Conservation (phyloP, 208 protist genomes). For the Acanthamoeba culbertsoni region DNA sequence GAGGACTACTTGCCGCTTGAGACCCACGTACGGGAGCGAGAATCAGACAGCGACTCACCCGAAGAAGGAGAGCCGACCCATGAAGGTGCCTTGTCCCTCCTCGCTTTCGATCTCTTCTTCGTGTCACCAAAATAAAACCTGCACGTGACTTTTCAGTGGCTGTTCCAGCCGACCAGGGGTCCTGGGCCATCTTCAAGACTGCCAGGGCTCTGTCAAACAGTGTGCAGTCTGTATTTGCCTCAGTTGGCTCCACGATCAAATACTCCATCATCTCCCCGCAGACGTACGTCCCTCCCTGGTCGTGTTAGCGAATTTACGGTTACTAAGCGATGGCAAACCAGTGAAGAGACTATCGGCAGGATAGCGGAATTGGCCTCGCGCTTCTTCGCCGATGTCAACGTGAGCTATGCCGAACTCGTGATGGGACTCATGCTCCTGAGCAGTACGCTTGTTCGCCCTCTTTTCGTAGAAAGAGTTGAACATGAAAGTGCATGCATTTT, state of each 20-base stretch:
- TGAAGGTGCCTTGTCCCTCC: no score
- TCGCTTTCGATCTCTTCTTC: no score
- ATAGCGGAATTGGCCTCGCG: not conserved
- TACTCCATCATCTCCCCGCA: slow-evolving; percentile 33
- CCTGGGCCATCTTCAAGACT: not conserved
- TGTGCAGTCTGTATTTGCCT: not conserved
- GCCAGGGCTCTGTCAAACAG: not conserved
- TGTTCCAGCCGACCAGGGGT: no score
- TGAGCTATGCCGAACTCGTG: slow-evolving; percentile 36
- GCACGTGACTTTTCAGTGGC: no score
- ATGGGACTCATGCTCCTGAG: slow-evolving; percentile 39
- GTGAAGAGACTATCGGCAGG: slow-evolving; percentile 13
- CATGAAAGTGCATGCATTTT: no score
- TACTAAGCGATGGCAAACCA: no score
- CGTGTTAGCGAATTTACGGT: no score
- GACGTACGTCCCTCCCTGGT: not conserved
- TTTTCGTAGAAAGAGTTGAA: no score
- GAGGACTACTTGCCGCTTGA: not conserved
- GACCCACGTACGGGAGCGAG: not conserved
- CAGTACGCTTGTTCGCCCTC: slow-evolving; percentile 24
- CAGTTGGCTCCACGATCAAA: not conserved
- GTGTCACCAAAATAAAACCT: no score
- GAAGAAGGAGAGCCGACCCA: no score
- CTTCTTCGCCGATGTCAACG: slow-evolving; percentile 12
- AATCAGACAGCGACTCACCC: not conserved